phyloP scores from a whole-genome alignment of 495 filamentous ascomycete species.

The Cenococcum geophilum region DNA sequence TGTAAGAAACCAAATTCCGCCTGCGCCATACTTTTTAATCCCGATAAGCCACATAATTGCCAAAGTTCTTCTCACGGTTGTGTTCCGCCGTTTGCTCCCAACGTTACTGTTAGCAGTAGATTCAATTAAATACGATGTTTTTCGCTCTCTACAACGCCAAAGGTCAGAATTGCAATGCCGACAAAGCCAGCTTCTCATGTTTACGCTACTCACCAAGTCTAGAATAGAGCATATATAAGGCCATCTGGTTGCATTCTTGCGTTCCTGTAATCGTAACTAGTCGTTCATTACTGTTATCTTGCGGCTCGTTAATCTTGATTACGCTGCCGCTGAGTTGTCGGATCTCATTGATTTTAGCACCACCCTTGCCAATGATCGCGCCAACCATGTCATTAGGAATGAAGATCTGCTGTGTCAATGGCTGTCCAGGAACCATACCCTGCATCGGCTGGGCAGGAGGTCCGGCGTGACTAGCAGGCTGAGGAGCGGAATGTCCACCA shows the following conservation, averaged over 20 bases:
- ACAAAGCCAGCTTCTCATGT: background rate
- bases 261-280: slow-evolving; percentile 97
- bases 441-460: slow-evolving; percentile 63
- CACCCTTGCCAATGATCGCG: slow-evolving; percentile 97
- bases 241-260: slow-evolving; percentile 98
- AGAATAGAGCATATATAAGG: slow-evolving; percentile 96
- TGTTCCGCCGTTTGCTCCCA: background rate
- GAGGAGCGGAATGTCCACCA: slow-evolving; percentile 51
- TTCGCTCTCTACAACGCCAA: slow-evolving; percentile 39
- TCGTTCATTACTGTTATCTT: slow-evolving; percentile 97
- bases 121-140: slow-evolving; percentile 41
- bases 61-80: too few species aligned
- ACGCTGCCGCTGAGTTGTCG: slow-evolving; percentile 93
- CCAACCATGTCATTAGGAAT: slow-evolving; percentile 99
- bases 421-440: slow-evolving; percentile 71
- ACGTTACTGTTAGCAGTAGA: background rate
- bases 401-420: slow-evolving; percentile 95
- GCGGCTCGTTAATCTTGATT: slow-evolving; percentile 99
- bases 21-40: slow-evolving; percentile 3
- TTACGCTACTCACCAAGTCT: slow-evolving; percentile 70
- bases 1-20: background rate
- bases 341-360: slow-evolving; percentile 99
- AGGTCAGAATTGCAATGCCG: background rate
- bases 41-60: too few species aligned
- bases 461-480: slow-evolving; percentile 43